Evolutionary conservation across 2,329 filamentous ascomycete genomes (phyloP).

Genomic region (Ceratocystis smalleyi): DNA sequence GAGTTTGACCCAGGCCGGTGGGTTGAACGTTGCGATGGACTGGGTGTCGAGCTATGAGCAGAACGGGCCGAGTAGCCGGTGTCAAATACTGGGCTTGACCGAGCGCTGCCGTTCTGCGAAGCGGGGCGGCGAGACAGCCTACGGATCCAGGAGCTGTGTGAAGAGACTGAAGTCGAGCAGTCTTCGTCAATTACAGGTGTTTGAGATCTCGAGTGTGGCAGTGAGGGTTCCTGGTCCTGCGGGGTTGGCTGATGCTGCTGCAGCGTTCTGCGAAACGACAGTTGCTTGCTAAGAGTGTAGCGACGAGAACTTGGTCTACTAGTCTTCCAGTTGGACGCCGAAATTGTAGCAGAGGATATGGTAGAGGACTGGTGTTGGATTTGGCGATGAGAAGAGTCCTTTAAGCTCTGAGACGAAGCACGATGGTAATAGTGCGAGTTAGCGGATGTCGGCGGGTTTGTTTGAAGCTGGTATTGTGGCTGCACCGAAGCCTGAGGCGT

Average conservation of each 20-base stretch:
- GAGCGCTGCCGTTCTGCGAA: constrained; percentile 46
- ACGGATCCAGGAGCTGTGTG: constrained; percentile 52
- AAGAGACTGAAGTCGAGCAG: constrained; percentile 42
- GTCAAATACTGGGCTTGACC: constrained; percentile 49
- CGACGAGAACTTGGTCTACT: constrained; percentile 20
- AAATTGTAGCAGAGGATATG: constrained; percentile 17
- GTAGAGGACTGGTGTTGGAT: constrained; percentile 18
- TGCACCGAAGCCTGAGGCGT: background rate
- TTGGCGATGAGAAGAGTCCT: constrained; percentile 12
- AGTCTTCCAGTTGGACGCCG: constrained; percentile 14
- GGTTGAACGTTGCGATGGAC: background rate
- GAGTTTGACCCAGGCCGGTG: constrained; percentile 15
- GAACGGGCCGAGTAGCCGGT: background rate
- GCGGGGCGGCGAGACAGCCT: constrained; percentile 51
- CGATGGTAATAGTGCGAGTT: constrained; percentile 3
- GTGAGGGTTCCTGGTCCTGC: constrained; percentile 15
- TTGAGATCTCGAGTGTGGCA: constrained; percentile 16
- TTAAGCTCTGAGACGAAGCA: constrained; percentile 11
- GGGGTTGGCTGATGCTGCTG: constrained; percentile 3
- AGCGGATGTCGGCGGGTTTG: background rate
- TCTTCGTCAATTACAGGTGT: constrained; percentile 27
- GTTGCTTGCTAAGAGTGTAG: constrained; percentile 13
- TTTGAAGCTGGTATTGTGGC: background rate
- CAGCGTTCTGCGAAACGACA: constrained; percentile 13
- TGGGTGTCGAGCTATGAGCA: background rate